A percentile compares a stretch with the other conserved stretches of the same genome.
phyloP scores from a whole-genome alignment of 768 basidiomycete species.

The Amanita pseudoporphyria region DNA sequence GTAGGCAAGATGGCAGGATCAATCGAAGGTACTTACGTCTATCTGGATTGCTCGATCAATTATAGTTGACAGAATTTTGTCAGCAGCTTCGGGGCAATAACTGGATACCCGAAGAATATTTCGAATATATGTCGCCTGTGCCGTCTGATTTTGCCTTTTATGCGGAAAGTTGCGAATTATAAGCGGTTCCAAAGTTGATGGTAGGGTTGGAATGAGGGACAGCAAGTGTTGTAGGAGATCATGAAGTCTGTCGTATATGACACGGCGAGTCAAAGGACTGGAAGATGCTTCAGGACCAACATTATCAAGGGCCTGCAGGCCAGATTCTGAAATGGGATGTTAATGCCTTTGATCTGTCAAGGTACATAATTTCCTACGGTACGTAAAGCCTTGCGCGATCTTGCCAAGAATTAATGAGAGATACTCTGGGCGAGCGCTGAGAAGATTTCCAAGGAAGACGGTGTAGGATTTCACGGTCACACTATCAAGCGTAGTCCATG shows the following conservation, averaged over 20 bases:
- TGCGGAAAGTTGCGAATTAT: constrained; percentile 85
- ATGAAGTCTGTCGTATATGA: constrained; percentile 83
- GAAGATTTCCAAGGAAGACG: constrained; percentile 82
- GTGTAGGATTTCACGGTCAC: constrained; percentile 82
- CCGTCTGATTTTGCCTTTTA: constrained; percentile 73
- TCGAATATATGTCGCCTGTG: constrained; percentile 84
- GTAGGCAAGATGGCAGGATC: neutral
- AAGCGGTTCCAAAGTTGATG: constrained; percentile 78
- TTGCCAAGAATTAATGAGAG: constrained; percentile 74
- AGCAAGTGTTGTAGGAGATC: constrained; percentile 80
- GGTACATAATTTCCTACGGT: constrained; percentile 50
- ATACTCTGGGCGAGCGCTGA: constrained; percentile 89
- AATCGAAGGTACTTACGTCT: constrained; percentile 54
- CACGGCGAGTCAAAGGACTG: constrained; percentile 65
- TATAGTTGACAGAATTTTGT: constrained; percentile 77
- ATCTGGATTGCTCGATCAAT: constrained; percentile 94
- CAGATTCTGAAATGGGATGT: constrained; percentile 46
- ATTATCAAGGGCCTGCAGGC: constrained; percentile 50
- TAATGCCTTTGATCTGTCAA: constrained; percentile 4
- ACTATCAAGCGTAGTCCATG: constrained; percentile 89
- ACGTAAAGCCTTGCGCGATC: constrained; percentile 79
- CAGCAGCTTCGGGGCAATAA: constrained; percentile 83
- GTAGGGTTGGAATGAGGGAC: constrained; percentile 83
- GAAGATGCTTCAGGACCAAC: constrained; percentile 55
- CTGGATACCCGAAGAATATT: constrained; percentile 76